Conservation (phyloP, 2,329 filamentous ascomycete genomes). For the Hypomyces rosellus region DNA sequence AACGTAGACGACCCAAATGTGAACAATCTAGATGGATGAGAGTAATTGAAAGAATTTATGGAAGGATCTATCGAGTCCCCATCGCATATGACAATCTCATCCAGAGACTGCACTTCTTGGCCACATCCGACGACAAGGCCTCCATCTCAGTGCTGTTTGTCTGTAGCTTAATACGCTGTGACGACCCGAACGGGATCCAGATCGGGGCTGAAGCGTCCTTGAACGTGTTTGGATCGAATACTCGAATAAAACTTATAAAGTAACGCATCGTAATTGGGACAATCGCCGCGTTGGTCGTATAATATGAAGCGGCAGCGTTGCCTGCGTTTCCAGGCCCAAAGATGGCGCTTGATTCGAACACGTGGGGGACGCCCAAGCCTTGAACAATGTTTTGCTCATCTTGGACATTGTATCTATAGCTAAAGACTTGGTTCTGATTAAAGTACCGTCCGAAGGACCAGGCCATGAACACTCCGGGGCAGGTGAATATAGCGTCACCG, state of each 20-base stretch:
- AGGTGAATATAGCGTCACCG: conserved; percentile 41
- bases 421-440: conserved; percentile 28
- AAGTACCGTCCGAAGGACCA: conserved; percentile 6
- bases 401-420: conserved; percentile 44
- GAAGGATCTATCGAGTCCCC: neutral
- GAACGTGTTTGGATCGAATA: conserved; percentile 37
- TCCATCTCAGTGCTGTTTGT: conserved; percentile 34
- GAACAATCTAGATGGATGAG: no score
- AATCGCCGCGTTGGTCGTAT: conserved; percentile 37
- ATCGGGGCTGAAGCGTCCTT: conserved; percentile 27
- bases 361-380: conserved; percentile 43
- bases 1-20: no score
- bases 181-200: conserved; percentile 32
- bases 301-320: conserved; percentile 29
- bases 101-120: conserved; percentile 35
- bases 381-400: conserved; percentile 28
- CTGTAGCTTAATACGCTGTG: conserved; percentile 32
- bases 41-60: no score
- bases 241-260: conserved; percentile 42
- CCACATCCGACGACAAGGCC: conserved; percentile 25
- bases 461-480: conserved; percentile 28
- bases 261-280: conserved; percentile 44
- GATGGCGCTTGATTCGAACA: conserved; percentile 41
- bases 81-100: conserved; percentile 23
- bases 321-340: conserved; percentile 36